These are phyloP conservation scores for Cephalotrichum gorgonifer DNA, from an alignment of 2,329 filamentous ascomycete species.

Conservation along the genomic window DNA sequence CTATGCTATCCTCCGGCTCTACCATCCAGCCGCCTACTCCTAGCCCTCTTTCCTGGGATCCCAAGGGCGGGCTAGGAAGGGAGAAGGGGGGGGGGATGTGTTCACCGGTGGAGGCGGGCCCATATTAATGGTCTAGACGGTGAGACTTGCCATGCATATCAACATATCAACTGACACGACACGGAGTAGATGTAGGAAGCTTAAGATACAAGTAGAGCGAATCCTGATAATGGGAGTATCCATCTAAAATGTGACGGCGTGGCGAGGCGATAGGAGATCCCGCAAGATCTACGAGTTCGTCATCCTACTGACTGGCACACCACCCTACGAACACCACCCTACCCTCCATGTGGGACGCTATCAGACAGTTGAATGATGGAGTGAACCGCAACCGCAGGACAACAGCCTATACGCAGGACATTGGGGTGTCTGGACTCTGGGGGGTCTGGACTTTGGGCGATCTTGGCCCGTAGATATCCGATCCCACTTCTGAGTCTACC, in stretches of 20 bases:
- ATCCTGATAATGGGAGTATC: not conserved
- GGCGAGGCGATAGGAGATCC: not conserved
- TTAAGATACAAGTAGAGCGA: not conserved
- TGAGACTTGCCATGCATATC: conserved; percentile 1
- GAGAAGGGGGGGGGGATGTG: not conserved
- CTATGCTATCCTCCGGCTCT: not conserved
- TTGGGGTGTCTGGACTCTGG: no score
- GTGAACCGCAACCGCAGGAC: no score
- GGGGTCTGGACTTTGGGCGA: no score
- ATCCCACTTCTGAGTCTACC: no score
- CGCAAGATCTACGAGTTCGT: not conserved
- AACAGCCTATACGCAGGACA: no score
- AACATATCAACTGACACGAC: conserved; percentile 3
- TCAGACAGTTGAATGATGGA: no score
- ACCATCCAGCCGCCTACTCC: not conserved
- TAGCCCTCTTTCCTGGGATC: not conserved
- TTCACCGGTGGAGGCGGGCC: conserved; percentile 5
- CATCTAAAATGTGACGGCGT: not conserved
- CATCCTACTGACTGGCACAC: no score
- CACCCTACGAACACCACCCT: no score
- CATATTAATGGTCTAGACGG: conserved; percentile 3
- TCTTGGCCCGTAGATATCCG: no score
- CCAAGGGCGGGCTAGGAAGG: not conserved
- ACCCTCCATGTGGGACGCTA: no score
- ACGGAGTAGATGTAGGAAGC: not conserved